Percentiles rank a stretch among this genome's conserved stretches.
Conservation (phyloP, 2,329 filamentous ascomycete genomes). For the Blastomyces parvus region DNA sequence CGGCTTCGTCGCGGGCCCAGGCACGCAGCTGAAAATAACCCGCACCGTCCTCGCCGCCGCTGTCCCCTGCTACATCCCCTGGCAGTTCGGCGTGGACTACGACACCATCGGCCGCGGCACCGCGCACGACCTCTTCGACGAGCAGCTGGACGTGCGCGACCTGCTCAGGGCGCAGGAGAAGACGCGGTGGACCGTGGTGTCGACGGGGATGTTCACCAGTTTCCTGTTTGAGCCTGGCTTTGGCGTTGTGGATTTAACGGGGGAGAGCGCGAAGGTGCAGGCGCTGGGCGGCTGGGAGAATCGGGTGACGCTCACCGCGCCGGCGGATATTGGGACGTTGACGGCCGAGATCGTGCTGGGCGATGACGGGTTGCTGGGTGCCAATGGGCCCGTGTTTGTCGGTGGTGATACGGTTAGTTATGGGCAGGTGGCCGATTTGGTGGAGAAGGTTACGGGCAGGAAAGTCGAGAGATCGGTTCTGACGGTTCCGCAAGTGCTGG, state of each 20-base stretch:
- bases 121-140: constrained; percentile 57
- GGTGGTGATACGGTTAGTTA: constrained; percentile 57
- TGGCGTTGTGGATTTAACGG: constrained; percentile 48
- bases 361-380: constrained; percentile 22
- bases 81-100: constrained; percentile 68
- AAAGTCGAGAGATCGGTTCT: constrained; percentile 44
- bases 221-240: constrained; percentile 57
- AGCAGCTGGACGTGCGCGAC: constrained; percentile 52
- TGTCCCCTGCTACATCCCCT: constrained; percentile 52
- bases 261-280: constrained; percentile 31
- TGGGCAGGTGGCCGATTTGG: constrained; percentile 42
- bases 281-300: constrained; percentile 55
- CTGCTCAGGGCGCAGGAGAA: constrained; percentile 41
- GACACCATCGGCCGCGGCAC: constrained; percentile 51
- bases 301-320: constrained; percentile 52
- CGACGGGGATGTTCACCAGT: constrained; percentile 61
- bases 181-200: constrained; percentile 55
- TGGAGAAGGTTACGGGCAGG: constrained; percentile 39
- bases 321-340: constrained; percentile 53
- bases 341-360: constrained; percentile 48
- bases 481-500: constrained; percentile 37
- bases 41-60: constrained; percentile 45
- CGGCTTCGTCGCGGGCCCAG: constrained; percentile 49
- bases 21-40: constrained; percentile 50
- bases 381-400: constrained; percentile 45